phyloP scores from a whole-genome alignment of 306 rosid species.

The Datisca glomerata region DNA sequence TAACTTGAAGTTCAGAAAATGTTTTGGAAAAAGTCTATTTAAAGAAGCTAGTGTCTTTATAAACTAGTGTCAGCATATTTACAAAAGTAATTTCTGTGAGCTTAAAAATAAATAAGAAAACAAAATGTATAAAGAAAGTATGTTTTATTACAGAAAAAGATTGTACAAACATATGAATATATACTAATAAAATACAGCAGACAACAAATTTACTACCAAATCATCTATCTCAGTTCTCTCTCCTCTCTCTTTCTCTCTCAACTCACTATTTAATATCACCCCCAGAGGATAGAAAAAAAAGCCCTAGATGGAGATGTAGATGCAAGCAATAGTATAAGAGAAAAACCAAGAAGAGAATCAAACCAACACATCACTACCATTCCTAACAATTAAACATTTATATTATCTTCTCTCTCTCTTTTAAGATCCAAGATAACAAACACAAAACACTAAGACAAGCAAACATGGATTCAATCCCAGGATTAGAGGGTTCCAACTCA shows the following conservation, averaged over 20 bases:
- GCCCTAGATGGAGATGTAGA: slow-evolving; percentile 1
- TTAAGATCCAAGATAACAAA: slow-evolving; percentile 5
- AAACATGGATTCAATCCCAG: slow-evolving; percentile 66
- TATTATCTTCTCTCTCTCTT: neutral
- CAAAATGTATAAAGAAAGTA: slow-evolving; percentile 5
- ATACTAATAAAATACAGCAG: slow-evolving; percentile 3
- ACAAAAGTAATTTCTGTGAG: too few relatives aligned
- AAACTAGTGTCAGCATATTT: too few relatives aligned
- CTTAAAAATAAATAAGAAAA: slow-evolving; percentile 3
- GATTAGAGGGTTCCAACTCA: slow-evolving; percentile 47
- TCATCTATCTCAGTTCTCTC: neutral
- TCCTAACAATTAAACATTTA: neutral
- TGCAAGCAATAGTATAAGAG: neutral
- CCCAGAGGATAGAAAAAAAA: neutral
- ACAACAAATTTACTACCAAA: slow-evolving; percentile 6
- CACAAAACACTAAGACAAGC: slow-evolving; percentile 1
- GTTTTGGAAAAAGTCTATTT: too few relatives aligned
- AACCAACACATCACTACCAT: neutral
- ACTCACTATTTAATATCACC: neutral
- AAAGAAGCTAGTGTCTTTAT: too few relatives aligned
- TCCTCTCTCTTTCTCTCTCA: neutral
- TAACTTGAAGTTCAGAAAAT: too few relatives aligned
- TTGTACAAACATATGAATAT: slow-evolving; percentile 21
- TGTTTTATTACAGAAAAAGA: slow-evolving; percentile 17
- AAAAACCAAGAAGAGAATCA: neutral